Percentiles rank a stretch among this genome's conserved stretches.
phyloP scores from a whole-genome alignment of 2,329 filamentous ascomycete genomes.

The Madurella mycetomatis region DNA sequence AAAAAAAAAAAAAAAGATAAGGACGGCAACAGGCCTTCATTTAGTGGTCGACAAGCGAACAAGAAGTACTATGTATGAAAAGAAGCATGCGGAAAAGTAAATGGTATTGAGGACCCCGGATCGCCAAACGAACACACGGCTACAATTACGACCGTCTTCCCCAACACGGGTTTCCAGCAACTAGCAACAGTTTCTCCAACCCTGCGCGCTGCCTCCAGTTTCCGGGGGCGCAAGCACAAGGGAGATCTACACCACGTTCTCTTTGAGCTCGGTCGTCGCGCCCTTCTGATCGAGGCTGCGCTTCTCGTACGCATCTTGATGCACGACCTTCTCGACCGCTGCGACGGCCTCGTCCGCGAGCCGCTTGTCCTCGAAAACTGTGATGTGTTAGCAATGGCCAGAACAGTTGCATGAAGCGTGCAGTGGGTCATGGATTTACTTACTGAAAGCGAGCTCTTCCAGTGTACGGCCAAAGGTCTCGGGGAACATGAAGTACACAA shows the following conservation, averaged over 20 bases:
- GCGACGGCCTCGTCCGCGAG: slow-evolving; percentile 27
- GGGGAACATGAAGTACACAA: slow-evolving; percentile 27
- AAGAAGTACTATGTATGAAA: too few species aligned
- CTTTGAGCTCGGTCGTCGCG: slow-evolving; percentile 3
- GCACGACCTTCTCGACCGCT: slow-evolving; percentile 30
- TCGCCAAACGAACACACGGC: too few species aligned
- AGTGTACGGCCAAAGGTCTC: slow-evolving; percentile 30
- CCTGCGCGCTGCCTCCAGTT: background rate
- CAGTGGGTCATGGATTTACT: background rate
- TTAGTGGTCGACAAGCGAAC: too few species aligned
- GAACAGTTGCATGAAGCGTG: background rate
- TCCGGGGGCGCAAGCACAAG: background rate
- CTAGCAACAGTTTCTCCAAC: background rate
- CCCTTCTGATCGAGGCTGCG: background rate
- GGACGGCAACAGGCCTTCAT: too few species aligned
- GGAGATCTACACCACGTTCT: slow-evolving; percentile 7
- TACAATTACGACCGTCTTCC: too few species aligned
- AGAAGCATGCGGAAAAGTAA: too few species aligned
- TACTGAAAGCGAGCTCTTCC: slow-evolving; percentile 30
- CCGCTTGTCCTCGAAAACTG: slow-evolving; percentile 32
- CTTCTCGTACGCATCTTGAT: slow-evolving; percentile 6
- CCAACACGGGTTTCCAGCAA: too few species aligned
- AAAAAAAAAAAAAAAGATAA: too few species aligned
- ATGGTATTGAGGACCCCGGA: too few species aligned
- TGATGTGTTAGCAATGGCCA: background rate